These are phyloP conservation scores for Coemansia sp. DNA, from an alignment of 192 early-diverging fungal species.

Conservation along the genomic window DNA sequence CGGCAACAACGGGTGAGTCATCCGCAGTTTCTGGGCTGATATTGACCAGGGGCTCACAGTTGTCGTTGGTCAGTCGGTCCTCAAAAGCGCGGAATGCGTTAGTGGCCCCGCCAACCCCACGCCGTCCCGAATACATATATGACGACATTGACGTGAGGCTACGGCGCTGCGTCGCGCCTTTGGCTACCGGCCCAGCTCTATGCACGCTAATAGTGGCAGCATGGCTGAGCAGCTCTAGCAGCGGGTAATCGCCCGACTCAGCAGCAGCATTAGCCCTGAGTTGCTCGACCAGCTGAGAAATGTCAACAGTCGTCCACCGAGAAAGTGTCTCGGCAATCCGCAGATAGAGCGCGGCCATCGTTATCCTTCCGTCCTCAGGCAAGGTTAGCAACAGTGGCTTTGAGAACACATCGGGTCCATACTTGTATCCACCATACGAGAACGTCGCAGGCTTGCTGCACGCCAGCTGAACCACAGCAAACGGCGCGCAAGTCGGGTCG, in stretches of 20 bases:
- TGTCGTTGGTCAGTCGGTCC: slow-evolving; percentile 33
- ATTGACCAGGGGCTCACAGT: slow-evolving; percentile 30
- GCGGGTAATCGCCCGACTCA: slow-evolving; percentile 6
- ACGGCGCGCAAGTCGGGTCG: slow-evolving; percentile 5
- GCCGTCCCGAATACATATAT: slow-evolving; percentile 23
- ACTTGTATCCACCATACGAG: slow-evolving; percentile 25
- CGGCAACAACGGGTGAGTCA: background rate
- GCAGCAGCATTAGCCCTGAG: slow-evolving; percentile 11
- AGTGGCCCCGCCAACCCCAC: slow-evolving; percentile 9
- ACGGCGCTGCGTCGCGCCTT: slow-evolving; percentile 16
- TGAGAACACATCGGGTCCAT: slow-evolving; percentile 28
- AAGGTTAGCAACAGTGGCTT: slow-evolving; percentile 40
- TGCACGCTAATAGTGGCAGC: slow-evolving; percentile 33
- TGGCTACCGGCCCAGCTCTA: slow-evolving; percentile 14
- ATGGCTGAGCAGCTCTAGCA: slow-evolving; percentile 34
- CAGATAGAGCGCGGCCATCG: slow-evolving; percentile 32
- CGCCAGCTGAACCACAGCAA: slow-evolving; percentile 27
- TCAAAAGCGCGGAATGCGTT: slow-evolving; percentile 36
- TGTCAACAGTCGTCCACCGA: slow-evolving; percentile 40
- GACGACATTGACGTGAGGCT: slow-evolving; percentile 37
- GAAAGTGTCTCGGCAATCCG: slow-evolving; percentile 25
- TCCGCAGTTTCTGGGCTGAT: background rate
- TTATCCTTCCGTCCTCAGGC: slow-evolving; percentile 13
- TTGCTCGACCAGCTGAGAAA: slow-evolving; percentile 17
- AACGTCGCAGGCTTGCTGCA: slow-evolving; percentile 20